Evolutionary conservation across 2,329 filamentous ascomycete genomes (phyloP).

Genomic region (Chaetomiaceae sp.): DNA sequence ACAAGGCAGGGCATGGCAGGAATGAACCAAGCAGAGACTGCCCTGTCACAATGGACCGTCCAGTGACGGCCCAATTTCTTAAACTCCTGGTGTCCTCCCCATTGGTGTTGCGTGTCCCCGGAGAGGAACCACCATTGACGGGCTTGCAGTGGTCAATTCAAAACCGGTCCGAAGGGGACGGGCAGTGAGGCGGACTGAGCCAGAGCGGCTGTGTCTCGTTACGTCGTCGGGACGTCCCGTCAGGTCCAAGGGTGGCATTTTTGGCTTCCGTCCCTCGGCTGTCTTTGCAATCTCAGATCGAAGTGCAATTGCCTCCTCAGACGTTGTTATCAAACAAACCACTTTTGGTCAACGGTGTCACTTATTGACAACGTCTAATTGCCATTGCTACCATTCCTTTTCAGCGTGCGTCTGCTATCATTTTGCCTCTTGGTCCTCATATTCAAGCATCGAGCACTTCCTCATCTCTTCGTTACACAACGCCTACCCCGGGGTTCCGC

Average conservation of each 20-base stretch:
- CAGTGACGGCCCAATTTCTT: constrained; percentile 2
- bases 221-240: neutral
- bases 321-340: too few species aligned
- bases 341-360: too few species aligned
- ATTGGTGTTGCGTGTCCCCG: constrained; percentile 12
- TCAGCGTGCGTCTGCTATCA: too few species aligned
- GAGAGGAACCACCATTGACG: constrained; percentile 3
- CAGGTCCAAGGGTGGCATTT: neutral
- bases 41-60: constrained; percentile 1
- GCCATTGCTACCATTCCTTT: neutral
- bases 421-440: too few species aligned
- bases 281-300: neutral
- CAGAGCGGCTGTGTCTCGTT: neutral
- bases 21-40: too few species aligned
- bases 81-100: neutral
- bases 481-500: neutral
- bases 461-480: neutral
- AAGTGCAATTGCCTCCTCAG: too few species aligned
- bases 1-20: too few species aligned
- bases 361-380: too few species aligned
- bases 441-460: neutral
- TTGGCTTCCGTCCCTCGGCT: neutral
- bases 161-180: neutral
- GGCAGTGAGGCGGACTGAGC: constrained; percentile 15
- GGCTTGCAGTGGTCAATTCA: constrained; percentile 7